Conservation (phyloP, 805 yeast genomes). For the Brettanomyces custersianus region DNA sequence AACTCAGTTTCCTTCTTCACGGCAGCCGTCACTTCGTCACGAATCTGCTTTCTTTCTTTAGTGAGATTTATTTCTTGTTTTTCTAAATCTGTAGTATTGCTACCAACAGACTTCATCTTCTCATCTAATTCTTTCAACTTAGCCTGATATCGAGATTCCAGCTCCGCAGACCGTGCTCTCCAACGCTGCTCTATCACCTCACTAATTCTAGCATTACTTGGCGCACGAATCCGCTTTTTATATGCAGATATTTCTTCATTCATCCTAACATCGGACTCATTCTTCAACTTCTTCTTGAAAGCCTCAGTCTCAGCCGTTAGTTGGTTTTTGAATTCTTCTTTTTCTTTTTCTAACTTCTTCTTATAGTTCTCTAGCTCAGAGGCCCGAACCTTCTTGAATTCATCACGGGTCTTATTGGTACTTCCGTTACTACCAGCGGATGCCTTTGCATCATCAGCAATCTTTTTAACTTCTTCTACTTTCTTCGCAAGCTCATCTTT, state of each 20-base stretch:
- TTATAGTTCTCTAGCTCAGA: slow-evolving; percentile 1
- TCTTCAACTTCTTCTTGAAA: slow-evolving; percentile 12
- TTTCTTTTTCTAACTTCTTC: slow-evolving; percentile 5
- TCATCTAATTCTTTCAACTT: slow-evolving; percentile 17
- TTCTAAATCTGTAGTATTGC: slow-evolving; percentile 12
- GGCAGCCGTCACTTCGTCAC: slow-evolving; percentile 37
- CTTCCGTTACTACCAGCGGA: slow-evolving; percentile 9
- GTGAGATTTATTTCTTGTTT: slow-evolving; percentile 15
- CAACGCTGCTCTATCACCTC: slow-evolving; percentile 27
- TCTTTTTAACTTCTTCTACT: slow-evolving; percentile 9
- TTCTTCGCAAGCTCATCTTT: slow-evolving; percentile 13
- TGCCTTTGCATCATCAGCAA: background rate
- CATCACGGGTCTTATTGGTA: slow-evolving; percentile 16
- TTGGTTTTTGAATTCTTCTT: slow-evolving; percentile 18
- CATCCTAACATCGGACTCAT: slow-evolving; percentile 26
- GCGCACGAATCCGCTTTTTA: slow-evolving; percentile 28
- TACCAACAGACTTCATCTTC: slow-evolving; percentile 2
- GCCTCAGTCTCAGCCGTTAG: slow-evolving; percentile 21
- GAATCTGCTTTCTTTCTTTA: slow-evolving; percentile 27
- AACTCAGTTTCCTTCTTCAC: slow-evolving; percentile 52
- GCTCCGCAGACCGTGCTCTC: slow-evolving; percentile 25
- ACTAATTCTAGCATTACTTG: slow-evolving; percentile 28
- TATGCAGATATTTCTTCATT: slow-evolving; percentile 21
- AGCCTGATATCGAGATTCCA: slow-evolving; percentile 22
- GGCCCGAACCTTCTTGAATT: slow-evolving; percentile 9